Conservation (phyloP, 805 yeast genomes). For the Yamadazyma paraphyllophila region DNA sequence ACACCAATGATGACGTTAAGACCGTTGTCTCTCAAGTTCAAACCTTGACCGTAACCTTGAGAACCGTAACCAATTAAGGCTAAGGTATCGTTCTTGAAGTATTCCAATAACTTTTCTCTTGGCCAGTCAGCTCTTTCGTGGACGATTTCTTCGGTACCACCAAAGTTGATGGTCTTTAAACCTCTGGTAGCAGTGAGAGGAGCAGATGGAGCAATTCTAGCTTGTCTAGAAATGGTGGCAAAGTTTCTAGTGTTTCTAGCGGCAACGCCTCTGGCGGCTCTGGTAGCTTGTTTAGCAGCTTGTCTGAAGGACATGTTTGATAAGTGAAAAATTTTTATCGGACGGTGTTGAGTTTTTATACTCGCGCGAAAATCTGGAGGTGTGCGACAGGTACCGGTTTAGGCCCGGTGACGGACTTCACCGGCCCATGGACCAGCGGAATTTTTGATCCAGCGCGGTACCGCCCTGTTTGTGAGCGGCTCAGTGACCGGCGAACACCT, state of each 20-base stretch:
- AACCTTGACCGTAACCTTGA: constrained; percentile 99
- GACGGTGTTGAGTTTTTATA: constrained; percentile 3
- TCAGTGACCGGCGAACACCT: too few species aligned
- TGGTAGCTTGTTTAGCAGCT: constrained; percentile 45
- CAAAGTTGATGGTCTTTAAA: constrained; percentile 93
- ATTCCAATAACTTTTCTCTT: constrained; percentile 88
- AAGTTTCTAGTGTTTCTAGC: constrained; percentile 77
- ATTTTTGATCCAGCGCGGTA: neutral
- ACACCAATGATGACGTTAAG: constrained; percentile 97
- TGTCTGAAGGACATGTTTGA: constrained; percentile 42
- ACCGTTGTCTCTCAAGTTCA: constrained; percentile 99
- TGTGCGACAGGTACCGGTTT: neutral
- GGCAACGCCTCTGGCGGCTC: constrained; percentile 42
- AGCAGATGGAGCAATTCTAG: constrained; percentile 23
- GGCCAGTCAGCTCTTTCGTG: constrained; percentile 99
- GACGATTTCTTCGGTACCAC: constrained; percentile 91
- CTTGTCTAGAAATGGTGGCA: constrained; percentile 47
- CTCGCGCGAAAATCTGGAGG: neutral
- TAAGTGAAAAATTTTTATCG: constrained; percentile 8
- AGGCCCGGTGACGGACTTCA: neutral
- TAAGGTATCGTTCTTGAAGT: constrained; percentile 96
- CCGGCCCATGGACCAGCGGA: neutral
- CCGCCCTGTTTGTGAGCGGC: too few species aligned
- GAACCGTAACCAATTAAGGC: constrained; percentile 99
- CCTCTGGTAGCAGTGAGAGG: constrained; percentile 69